Percentiles rank a stretch among this genome's conserved stretches.
phyloP scores from a whole-genome alignment of 257 asterid species.

The Solanum pennellii region DNA sequence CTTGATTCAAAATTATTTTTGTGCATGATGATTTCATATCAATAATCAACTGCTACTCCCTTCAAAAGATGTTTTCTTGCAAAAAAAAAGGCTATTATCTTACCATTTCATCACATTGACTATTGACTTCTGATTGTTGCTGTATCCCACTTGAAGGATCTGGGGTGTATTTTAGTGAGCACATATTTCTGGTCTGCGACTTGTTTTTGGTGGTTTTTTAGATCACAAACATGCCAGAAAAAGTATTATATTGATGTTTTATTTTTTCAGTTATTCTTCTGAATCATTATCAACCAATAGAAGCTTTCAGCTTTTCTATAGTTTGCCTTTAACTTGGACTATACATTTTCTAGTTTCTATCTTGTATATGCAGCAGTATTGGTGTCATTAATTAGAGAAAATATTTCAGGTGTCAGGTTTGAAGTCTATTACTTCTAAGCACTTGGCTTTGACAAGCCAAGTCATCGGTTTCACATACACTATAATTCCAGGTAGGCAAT shows the following conservation, averaged over 20 bases:
- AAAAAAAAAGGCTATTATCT: neutral
- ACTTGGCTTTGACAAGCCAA: slow-evolving; percentile 98
- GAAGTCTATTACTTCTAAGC: slow-evolving; percentile 97
- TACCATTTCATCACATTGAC: neutral
- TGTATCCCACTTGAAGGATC: neutral
- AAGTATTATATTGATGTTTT: neutral
- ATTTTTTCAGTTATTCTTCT: neutral
- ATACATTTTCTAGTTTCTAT: neutral
- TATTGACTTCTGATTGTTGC: neutral
- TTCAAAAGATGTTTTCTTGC: neutral
- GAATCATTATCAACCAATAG: neutral
- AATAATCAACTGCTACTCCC: neutral
- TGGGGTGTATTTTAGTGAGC: neutral
- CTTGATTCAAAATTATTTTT: neutral
- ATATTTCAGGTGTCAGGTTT: slow-evolving; percentile 86
- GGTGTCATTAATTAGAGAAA: slow-evolving; percentile 2
- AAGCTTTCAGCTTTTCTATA: neutral
- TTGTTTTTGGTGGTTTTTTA: neutral
- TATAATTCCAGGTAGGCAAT: slow-evolving; percentile 83
- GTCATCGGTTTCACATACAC: slow-evolving; percentile 82
- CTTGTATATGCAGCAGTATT: neutral
- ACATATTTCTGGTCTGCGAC: neutral
- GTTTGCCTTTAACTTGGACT: neutral
- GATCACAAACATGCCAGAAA: neutral
- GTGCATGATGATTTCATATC: neutral